Evolutionary conservation across 345 rosid genomes (phyloP), one percentile per base, ranked within the genome.

Genomic region (Citrus reticulata): DNA sequence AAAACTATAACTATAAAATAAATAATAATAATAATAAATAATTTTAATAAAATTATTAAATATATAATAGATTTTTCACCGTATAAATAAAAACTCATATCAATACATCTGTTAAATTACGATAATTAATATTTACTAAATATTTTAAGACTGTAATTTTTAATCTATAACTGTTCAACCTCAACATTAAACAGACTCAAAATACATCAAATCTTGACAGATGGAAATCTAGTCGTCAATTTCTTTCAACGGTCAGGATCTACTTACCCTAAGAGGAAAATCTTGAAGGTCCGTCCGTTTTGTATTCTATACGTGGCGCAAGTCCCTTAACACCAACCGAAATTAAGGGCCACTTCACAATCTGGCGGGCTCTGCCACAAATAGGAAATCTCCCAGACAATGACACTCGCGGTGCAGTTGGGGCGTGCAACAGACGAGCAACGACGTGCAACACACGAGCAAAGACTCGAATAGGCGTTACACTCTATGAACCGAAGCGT

Each of bases 401-500:
- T 16, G 1, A 24, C 60, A 74, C 69, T 57, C 75, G 25, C 59
- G 49, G 68, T 70, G 73, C 59, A 4, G 51, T 77, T 64, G 72
- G 42, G 19, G 30, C 78, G 83, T 80, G 78, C 13, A 63, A 13
- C 25, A 32, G 73, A 80, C 77, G 78, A 24, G 19, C 42, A 46
- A 74, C 54, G 17, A 24, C 78, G 83, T 80, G 78, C 13, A 68
- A 13, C 25, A 32, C 76, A 80, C 77, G 78, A 20, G n/a, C 42
- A 46, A 66, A 20, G 55, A 65, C 69, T 71, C 81, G 72, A 42
- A 30, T 73, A 70, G 82, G 87, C 87, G 84, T 63, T 70, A 85
- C 82, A 73, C 27, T 75, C 85, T 61, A 78, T 70, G 75, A 35
- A 30, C 7, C 2, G 32, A 79, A 4, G n/a, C 72, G 58, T 37